These are phyloP conservation scores for Elaeis oleifera DNA, from an alignment of 202 grass and related monocot species.

Conservation along the genomic window DNA sequence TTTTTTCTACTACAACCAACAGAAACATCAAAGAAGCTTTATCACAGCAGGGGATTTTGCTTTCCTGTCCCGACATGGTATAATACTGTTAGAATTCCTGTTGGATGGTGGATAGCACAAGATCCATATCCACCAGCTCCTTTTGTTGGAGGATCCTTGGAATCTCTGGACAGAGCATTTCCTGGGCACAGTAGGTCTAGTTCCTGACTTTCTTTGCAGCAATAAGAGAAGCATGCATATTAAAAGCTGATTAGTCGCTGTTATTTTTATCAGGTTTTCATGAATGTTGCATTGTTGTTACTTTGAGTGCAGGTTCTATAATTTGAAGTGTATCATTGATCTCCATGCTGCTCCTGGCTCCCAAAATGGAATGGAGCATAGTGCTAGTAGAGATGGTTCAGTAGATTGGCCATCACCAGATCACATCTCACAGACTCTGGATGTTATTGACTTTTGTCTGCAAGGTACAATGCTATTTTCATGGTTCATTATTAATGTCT, in stretches of 20 bases:
- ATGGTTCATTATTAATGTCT: too few relatives aligned
- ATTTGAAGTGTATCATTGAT: constrained; percentile 78
- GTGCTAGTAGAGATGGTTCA: constrained; percentile 69
- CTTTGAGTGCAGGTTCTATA: constrained; percentile 39
- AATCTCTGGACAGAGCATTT: constrained; percentile 56
- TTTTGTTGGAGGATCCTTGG: constrained; percentile 59
- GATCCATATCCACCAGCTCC: constrained; percentile 58
- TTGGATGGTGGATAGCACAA: constrained; percentile 71
- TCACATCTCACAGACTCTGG: constrained; percentile 55
- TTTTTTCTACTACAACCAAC: constrained; percentile 23
- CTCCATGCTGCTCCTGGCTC: constrained; percentile 77
- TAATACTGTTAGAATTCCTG: constrained; percentile 70
- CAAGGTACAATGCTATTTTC: constrained; percentile 37
- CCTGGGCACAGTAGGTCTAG: constrained; percentile 56
- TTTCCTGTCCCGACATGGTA: constrained; percentile 49
- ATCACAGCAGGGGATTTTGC: constrained; percentile 56
- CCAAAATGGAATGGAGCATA: constrained; percentile 84
- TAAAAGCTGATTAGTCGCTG: constrained; percentile 2
- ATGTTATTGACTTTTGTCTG: constrained; percentile 53
- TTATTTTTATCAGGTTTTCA: constrained; percentile 16
- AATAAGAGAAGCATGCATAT: constrained; percentile 4
- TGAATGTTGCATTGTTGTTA: constrained; percentile 15
- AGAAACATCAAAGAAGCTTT: constrained; percentile 57
- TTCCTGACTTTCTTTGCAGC: constrained; percentile 18
- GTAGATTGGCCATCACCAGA: constrained; percentile 46